phyloP scores from a whole-genome alignment of 2,329 filamentous ascomycete genomes.

The Ilyonectria robusta region DNA sequence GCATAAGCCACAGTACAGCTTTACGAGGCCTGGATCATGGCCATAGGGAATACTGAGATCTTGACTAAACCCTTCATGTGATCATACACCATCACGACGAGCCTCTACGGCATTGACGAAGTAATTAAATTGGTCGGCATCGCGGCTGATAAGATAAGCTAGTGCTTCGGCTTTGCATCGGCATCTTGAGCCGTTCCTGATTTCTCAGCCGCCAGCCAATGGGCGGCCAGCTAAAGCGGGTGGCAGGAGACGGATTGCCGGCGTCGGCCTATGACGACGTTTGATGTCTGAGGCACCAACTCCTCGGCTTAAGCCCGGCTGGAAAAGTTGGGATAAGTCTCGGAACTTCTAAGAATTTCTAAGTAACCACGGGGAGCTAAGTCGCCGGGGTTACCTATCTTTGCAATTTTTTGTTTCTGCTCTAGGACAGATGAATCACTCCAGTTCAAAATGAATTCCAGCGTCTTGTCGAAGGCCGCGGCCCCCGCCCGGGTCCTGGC shows the following conservation, averaged over 20 bases:
- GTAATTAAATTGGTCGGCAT: background rate
- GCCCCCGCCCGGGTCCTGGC: constrained; percentile 63
- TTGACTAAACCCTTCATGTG: background rate
- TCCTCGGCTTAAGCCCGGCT: constrained; percentile 47
- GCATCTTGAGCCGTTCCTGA: constrained; percentile 29
- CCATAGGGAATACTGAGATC: background rate
- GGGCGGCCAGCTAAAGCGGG: constrained; percentile 24
- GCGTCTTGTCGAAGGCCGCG: constrained; percentile 62
- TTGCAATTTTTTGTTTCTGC: constrained; percentile 24
- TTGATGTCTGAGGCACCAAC: constrained; percentile 48
- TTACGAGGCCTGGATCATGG: background rate
- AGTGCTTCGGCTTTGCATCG: constrained; percentile 35
- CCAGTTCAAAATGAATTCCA: constrained; percentile 62
- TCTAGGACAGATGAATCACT: constrained; percentile 48
- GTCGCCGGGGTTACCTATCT: constrained; percentile 31
- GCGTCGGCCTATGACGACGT: constrained; percentile 50
- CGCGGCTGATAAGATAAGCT: background rate
- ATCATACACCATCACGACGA: background rate
- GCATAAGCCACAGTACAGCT: constrained; percentile 35
- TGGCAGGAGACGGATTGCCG: constrained; percentile 25
- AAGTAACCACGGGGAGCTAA: constrained; percentile 35
- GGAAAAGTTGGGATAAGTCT: constrained; percentile 50
- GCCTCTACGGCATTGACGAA: background rate
- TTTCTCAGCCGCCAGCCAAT: constrained; percentile 35
- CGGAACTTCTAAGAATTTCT: constrained; percentile 45